These are phyloP conservation scores for Dictyostelium firmibasis DNA, from an alignment of 78 protist species.

Conservation along the genomic window DNA sequence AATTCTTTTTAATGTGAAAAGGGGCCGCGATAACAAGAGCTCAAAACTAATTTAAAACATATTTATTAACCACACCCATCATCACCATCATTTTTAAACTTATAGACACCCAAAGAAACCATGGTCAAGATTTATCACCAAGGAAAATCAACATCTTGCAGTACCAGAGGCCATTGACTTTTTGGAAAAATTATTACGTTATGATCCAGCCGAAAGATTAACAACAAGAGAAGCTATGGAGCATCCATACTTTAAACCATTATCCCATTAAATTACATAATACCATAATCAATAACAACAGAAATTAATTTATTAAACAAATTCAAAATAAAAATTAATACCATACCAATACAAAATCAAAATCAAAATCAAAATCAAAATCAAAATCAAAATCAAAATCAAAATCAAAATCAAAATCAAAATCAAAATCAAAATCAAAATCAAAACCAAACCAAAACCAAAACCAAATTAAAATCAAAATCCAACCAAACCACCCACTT, in stretches of 20 bases:
- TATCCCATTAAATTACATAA: neutral
- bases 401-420: neutral
- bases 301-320: neutral
- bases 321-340: too few relatives aligned
- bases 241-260: conserved; percentile 80
- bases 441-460: too few relatives aligned
- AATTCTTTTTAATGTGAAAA: too few relatives aligned
- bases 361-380: too few relatives aligned
- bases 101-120: conserved; percentile 87
- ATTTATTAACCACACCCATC: neutral
- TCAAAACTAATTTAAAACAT: neutral
- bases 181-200: conserved; percentile 93
- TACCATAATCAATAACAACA: neutral
- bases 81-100: neutral
- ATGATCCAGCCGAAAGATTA: conserved; percentile 92
- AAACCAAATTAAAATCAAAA: neutral
- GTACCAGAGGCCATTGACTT: conserved; percentile 97
- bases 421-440: too few relatives aligned
- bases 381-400: neutral
- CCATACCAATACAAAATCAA: neutral
- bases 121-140: conserved; percentile 84
- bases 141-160: conserved; percentile 91
- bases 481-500: neutral
- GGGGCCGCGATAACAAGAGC: too few relatives aligned
- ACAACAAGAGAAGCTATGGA: conserved; percentile 85